A percentile compares a stretch with the other conserved stretches of the same genome.
These are phyloP conservation scores for Globomyces pollinis-pini DNA, from an alignment of 192 early-diverging fungal species.

Conservation along the genomic window DNA sequence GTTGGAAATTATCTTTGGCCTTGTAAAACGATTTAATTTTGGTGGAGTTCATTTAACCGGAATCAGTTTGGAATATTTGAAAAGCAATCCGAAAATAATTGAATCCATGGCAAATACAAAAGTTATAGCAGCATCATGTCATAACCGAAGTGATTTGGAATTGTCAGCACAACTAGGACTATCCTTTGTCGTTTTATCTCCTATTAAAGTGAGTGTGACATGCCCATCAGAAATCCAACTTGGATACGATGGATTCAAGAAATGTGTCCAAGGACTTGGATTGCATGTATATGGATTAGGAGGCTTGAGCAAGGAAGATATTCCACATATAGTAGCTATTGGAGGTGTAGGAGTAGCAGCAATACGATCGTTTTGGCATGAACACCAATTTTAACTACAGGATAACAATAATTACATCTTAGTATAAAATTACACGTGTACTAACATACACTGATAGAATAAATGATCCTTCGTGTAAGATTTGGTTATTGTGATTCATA, in stretches of 20 bases:
- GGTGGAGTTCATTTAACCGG: background rate
- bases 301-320: background rate
- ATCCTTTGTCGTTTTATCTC: background rate
- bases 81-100: background rate
- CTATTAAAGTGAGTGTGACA: background rate
- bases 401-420: too few species aligned
- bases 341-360: background rate
- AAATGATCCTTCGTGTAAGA: too few species aligned
- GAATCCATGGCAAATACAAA: too few species aligned
- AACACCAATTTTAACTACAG: too few species aligned
- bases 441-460: too few species aligned
- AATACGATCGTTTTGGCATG: background rate
- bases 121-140: background rate
- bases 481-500: too few species aligned
- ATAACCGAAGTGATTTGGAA: background rate
- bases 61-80: background rate
- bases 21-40: too few species aligned
- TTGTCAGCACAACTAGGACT: background rate
- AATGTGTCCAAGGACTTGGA: background rate
- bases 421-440: too few species aligned
- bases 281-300: background rate
- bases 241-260: background rate
- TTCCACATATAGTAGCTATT: background rate
- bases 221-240: background rate
- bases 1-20: too few species aligned